Evolutionary conservation across 2,329 filamentous ascomycete species (phyloP).

Genomic region (Alternaria alternata): DNA sequence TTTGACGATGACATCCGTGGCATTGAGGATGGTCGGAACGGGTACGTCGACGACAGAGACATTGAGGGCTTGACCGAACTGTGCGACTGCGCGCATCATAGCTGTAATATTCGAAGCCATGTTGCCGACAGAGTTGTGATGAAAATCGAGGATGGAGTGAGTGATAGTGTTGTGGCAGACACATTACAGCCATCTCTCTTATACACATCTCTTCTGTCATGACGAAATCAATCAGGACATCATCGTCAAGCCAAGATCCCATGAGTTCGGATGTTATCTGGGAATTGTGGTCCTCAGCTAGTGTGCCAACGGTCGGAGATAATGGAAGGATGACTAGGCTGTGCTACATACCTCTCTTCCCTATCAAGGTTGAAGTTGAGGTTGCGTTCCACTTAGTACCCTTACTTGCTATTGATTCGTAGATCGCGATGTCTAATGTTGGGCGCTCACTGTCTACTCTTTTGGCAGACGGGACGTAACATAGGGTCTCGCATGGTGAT

Average conservation of each 20-base stretch:
- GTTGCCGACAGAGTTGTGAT: not conserved
- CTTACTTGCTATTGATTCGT: not conserved
- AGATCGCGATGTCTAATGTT: no score
- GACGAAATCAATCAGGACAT: not conserved
- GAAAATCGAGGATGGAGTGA: not conserved
- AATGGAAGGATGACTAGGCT: not conserved
- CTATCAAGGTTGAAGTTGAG: not conserved
- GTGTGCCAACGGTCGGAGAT: not conserved
- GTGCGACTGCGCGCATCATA: not conserved
- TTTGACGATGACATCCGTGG: slow-evolving; percentile 50
- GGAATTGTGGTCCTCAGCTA: not conserved
- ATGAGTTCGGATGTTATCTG: not conserved
- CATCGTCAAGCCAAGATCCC: not conserved
- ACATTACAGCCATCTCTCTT: not conserved
- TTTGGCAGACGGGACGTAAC: not conserved
- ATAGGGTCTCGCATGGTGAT: not conserved
- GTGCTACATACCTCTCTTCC: not conserved
- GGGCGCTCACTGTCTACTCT: no score
- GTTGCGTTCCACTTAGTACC: not conserved
- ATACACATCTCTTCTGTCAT: not conserved
- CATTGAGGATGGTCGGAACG: slow-evolving; percentile 44
- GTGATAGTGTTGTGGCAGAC: not conserved
- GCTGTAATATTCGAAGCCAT: not conserved
- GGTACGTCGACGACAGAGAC: slow-evolving; percentile 21
- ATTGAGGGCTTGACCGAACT: not conserved